Evolutionary conservation across 805 yeast species (phyloP).

Genomic region (Schizosaccharomyces japonicus): DNA sequence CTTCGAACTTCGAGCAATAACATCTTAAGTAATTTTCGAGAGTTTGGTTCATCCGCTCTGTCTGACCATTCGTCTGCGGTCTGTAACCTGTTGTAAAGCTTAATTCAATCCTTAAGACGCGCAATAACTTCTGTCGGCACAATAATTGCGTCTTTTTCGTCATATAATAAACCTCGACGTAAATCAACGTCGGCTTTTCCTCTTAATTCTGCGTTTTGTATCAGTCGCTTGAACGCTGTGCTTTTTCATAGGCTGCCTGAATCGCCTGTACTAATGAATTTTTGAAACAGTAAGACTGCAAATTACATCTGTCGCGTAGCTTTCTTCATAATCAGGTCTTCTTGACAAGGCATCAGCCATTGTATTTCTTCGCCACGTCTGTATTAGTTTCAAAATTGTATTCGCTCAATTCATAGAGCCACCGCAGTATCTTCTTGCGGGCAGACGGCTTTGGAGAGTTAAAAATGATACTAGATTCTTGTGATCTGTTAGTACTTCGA

Average conservation of each 20-base stretch:
- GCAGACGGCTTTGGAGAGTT: background rate
- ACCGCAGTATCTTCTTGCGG: background rate
- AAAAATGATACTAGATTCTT: background rate
- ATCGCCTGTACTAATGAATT: background rate
- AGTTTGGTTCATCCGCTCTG: background rate
- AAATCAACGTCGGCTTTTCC: no score
- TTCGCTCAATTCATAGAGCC: background rate
- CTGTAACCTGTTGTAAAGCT: background rate
- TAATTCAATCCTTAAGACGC: background rate
- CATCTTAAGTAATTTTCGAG: background rate
- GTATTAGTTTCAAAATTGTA: background rate
- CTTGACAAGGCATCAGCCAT: background rate
- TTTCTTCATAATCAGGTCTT: no score
- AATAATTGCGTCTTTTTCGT: background rate
- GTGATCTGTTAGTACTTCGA: background rate
- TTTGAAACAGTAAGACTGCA: no score
- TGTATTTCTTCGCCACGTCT: background rate
- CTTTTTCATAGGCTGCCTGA: background rate
- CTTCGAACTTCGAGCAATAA: background rate
- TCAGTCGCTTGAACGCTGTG: no score
- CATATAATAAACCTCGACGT: background rate
- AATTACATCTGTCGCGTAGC: no score
- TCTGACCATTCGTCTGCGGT: background rate
- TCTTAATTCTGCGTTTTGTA: no score
- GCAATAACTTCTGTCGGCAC: background rate